Evolutionary conservation across 164 flowering plant genomes (phyloP).

Genomic region (Stephania cephalantha): DNA sequence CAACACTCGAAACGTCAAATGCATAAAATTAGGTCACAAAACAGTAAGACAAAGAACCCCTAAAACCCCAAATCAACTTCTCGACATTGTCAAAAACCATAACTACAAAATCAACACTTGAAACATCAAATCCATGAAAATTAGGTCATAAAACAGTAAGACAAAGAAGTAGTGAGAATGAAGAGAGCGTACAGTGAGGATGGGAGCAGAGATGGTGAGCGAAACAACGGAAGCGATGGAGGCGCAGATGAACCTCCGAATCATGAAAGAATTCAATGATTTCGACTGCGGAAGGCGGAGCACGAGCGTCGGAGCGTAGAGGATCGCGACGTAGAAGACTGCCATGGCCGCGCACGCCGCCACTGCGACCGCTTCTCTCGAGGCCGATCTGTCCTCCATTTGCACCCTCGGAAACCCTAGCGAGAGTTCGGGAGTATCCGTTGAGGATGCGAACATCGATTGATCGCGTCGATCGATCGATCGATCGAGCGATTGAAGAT

Average conservation of each 20-base stretch:
- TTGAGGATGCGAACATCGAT: background rate
- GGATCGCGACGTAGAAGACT: conserved; percentile 65
- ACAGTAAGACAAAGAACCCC: no score
- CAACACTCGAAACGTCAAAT: no score
- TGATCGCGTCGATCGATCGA: background rate
- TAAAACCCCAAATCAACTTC: no score
- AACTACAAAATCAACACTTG: no score
- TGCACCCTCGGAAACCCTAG: conserved; percentile 12
- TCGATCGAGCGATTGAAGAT: background rate
- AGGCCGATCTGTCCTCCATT: conserved; percentile 21
- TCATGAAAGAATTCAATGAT: conserved; percentile 49
- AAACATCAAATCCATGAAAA: no score
- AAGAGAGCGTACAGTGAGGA: conserved; percentile 54
- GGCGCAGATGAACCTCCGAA: conserved; percentile 81
- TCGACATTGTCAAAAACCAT: no score
- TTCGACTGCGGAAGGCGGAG: conserved; percentile 73
- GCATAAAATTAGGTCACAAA: no score
- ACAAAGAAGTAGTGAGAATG: background rate
- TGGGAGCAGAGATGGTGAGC: conserved; percentile 33
- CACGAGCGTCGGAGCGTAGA: conserved; percentile 67
- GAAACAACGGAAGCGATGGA: conserved; percentile 53
- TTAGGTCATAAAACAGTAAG: no score
- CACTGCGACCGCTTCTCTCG: conserved; percentile 42
- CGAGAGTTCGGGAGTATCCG: background rate
- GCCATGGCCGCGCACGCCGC: conserved; percentile 59